These are phyloP conservation scores for Macrocystidia cucumis DNA, from an alignment of 1,284 basidiomycete genomes.

Conservation along the genomic window DNA sequence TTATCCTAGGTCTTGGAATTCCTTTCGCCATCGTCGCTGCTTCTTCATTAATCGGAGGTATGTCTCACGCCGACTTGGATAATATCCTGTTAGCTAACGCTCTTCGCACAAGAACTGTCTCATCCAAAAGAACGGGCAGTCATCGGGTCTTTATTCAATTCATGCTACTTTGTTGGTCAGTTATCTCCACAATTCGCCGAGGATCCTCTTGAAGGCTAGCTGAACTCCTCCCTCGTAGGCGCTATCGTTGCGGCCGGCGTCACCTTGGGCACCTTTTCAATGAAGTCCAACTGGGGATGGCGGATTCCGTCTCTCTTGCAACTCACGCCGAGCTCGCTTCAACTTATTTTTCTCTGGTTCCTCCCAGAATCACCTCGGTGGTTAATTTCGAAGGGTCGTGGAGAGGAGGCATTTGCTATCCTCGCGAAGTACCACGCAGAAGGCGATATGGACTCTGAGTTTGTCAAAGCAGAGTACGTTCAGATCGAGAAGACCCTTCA, in stretches of 20 bases:
- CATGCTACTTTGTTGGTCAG: conserved; percentile 36
- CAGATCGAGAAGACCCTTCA: conserved; percentile 48
- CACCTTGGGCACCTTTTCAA: conserved; percentile 39
- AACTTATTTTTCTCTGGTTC: conserved; percentile 38
- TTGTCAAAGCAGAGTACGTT: conserved; percentile 44
- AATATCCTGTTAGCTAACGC: conserved; percentile 1
- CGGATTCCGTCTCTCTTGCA: conserved; percentile 52
- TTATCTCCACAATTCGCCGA: not conserved
- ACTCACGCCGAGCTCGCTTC: conserved; percentile 36
- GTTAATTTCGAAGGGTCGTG: conserved; percentile 44
- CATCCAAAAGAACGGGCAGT: conserved; percentile 43
- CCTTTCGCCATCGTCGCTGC: conserved; percentile 41
- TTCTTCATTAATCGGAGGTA: conserved; percentile 38
- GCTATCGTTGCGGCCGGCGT: conserved; percentile 39
- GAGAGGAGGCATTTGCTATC: conserved; percentile 39
- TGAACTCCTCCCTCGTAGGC: conserved; percentile 16
- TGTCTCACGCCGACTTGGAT: conserved; percentile 1
- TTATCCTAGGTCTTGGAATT: conserved; percentile 39
- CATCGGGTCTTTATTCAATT: conserved; percentile 40
- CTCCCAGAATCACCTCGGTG: conserved; percentile 58
- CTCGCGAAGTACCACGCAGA: conserved; percentile 45
- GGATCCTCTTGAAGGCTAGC: not conserved
- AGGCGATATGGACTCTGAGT: conserved; percentile 35
- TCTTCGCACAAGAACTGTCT: conserved; percentile 27
- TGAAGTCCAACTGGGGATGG: conserved; percentile 45